Evolutionary conservation across 2,329 filamentous ascomycete species (phyloP), one percentile per base, ranked within the genome.

Genomic region (Drechslera avenae): DNA sequence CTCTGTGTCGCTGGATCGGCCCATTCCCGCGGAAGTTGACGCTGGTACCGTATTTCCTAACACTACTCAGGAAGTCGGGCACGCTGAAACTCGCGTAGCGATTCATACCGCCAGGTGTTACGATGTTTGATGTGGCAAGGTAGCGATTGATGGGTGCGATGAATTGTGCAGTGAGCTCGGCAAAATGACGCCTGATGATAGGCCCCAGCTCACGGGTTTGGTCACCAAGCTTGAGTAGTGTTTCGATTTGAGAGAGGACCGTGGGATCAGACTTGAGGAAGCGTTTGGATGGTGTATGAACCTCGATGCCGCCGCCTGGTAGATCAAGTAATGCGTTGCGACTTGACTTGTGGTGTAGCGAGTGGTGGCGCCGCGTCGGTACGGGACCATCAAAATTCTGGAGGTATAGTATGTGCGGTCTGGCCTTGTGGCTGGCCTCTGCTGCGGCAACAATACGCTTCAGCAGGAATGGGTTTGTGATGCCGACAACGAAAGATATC

Each of bases 391-490:
- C 69, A 41, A 66, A 68, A 44, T 69, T 67, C 26, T 74, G 69
- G 10, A 75, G 65, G 37, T 74, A 75, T 5, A 76, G 51, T 13
- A 75, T 72, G 47, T 75, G 71, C 9, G 73, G 73, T 16, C 66
- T 56, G 18, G 58, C 56, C 30, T 67, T 63, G 39, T 71, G 67
- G n/a, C 57, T 71, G 32, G 53, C 61, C 49, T 74, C 72, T 34
- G 67, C 63, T 4, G 71, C 67, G 13, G 60, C 60, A 39, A 74
- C 46, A 14, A 76, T 66, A 39, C 74, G 71, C 53, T 75, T 73
- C 4, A 76, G 63, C 3, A 76, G 64, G 49, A 76, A 76, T 2
- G 74, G 74, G 39, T 76, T 76, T 5, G 74, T 76, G 51, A 75
- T 72, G 26, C 74, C 74, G 39, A 75, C 62, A 5, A 76, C 62